Base-by-base conservation (phyloP, 2,329 filamentous ascomycete genomes). In the Aspergillus candidus region DNA sequence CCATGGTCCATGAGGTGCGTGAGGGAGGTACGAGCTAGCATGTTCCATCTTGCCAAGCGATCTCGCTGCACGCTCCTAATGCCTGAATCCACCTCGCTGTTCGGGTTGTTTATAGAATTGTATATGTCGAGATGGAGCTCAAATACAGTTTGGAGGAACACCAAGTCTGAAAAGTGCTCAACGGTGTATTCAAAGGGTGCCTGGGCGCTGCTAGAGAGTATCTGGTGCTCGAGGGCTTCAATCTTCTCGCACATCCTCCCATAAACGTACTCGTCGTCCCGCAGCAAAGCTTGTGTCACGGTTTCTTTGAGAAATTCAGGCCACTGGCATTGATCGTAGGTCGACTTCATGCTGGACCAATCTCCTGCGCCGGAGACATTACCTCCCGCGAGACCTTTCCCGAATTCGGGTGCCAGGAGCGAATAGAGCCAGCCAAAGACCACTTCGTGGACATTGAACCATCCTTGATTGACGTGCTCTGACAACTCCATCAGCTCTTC, bases 61-160 rank as follows among this genome's bases (percentile, higher is more conserved):
- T 83, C 77, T 41, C 72, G 73, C 54, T 84, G 80, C 7, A 73
- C 50, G 4, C 69, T 57, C 31, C 76, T 71, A n/a, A 72, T 77
- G 4, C 67, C 68, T 27, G 64, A 55, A 46, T 77, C 72, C 5
- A 79, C 72, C 17, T 77, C 73, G 52, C 76, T 82, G 51, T 74
- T 75, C 0, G 79, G 75, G 50, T 77, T 77, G 39, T 77, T 82
- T 53, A 83, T 79, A n/a, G 76, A 66, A 5, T 76, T 76, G 58
- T 80, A 83, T 7, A 83, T 69, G 55, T 86, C 82, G 5, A 86
- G 70, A 55, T 86, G 82, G 29, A 86, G 64, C 59, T 86, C 83
- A 52, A 82, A 84, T 3, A 86, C 65, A 2, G 74, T 73, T 57
- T 86, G 72, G 2, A 76, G 66, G 59, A 82, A 72, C 39, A 79